phyloP scores from a whole-genome alignment of 495 filamentous ascomycete species.

The Annulohypoxylon moriforme region DNA sequence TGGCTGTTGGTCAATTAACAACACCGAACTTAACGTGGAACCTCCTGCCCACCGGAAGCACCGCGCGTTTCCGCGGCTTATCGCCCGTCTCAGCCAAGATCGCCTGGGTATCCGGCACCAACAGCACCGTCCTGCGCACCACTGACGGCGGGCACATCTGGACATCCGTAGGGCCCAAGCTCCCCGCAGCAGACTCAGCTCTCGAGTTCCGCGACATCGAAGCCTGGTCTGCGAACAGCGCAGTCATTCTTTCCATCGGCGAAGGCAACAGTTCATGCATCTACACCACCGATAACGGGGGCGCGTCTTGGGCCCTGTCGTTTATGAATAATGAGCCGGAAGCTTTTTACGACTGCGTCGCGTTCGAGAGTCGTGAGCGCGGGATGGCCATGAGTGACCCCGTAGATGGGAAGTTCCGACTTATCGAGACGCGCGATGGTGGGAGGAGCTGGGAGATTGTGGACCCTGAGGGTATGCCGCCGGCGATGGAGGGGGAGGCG shows the following conservation, averaged over 20 bases:
- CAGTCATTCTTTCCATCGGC: slow-evolving; percentile 57
- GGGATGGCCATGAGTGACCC: slow-evolving; percentile 44
- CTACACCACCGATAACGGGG: slow-evolving; percentile 38
- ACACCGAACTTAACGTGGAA: slow-evolving; percentile 16
- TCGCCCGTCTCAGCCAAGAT: slow-evolving; percentile 29
- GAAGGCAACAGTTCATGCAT: slow-evolving; percentile 64
- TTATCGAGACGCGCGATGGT: slow-evolving; percentile 39
- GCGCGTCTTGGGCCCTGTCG: slow-evolving; percentile 23
- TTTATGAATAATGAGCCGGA: slow-evolving; percentile 31
- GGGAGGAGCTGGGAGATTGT: slow-evolving; percentile 30
- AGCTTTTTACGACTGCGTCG: slow-evolving; percentile 44
- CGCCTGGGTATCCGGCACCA: slow-evolving; percentile 35
- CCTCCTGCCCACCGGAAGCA: slow-evolving; percentile 21
- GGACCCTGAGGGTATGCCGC: slow-evolving; percentile 5
- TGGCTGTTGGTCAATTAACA: slow-evolving; percentile 2
- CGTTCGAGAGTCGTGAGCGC: slow-evolving; percentile 28
- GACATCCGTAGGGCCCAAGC: slow-evolving; percentile 32
- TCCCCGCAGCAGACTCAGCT: slow-evolving; percentile 9
- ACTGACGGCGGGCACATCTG: slow-evolving; percentile 34
- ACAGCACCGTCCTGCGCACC: slow-evolving; percentile 35
- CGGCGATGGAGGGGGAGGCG: slow-evolving; percentile 31
- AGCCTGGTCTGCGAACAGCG: slow-evolving; percentile 34
- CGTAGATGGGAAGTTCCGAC: slow-evolving; percentile 34
- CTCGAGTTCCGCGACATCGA: slow-evolving; percentile 44
- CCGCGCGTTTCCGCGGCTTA: slow-evolving; percentile 34